These are phyloP conservation scores for Plasmodium chabaudi DNA, from an alignment of 169 alveolate species.

Conservation along the genomic window DNA sequence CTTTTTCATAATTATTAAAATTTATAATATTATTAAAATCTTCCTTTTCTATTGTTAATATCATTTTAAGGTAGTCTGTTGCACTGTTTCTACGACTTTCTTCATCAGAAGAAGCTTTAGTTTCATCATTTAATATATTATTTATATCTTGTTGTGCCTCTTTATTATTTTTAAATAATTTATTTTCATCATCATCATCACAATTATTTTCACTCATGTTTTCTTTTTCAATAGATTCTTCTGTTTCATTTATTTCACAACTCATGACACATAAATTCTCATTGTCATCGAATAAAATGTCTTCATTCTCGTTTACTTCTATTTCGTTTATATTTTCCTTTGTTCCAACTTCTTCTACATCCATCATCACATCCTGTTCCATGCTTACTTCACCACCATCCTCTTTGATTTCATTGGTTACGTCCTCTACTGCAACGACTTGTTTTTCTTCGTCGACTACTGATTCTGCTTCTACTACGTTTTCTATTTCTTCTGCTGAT, in stretches of 20 bases:
- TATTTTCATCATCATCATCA: constrained; percentile 18
- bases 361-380: neutral
- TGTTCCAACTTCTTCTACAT: neutral
- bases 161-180: constrained; percentile 10
- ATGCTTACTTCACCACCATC: neutral
- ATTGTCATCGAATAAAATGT: neutral
- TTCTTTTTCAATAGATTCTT: constrained; percentile 2
- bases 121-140: neutral
- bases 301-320: neutral
- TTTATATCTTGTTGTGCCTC: neutral
- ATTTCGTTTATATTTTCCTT: neutral
- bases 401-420: neutral
- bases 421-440: neutral
- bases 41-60: no score
- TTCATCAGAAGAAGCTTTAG: constrained; percentile 8
- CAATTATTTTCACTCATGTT: neutral
- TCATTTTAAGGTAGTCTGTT: no score
- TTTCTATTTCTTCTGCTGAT: neutral
- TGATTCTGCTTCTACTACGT: neutral
- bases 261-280: no score
- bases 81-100: neutral
- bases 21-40: no score
- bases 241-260: neutral
- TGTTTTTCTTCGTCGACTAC: neutral
- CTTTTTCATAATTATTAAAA: no score